Base-by-base conservation (phyloP, 2,329 filamentous ascomycete genomes). In the Saccharata proteae region DNA sequence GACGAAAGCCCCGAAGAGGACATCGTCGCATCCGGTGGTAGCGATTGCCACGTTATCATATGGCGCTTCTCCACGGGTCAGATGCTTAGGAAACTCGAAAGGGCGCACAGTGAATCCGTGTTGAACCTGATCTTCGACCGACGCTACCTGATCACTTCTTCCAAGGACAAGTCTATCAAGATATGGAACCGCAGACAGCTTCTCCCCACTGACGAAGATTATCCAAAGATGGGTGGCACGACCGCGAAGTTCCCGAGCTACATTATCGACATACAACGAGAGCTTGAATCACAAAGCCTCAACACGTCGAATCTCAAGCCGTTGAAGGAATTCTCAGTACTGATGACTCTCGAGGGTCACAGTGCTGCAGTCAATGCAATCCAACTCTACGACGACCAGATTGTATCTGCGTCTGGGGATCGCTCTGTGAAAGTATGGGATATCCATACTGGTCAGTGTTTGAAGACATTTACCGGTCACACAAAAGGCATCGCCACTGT, bases 401-500 rank as follows among this genome's bases (percentile, higher is more conserved):
- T 98, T 29, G 86, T 96, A 3, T 96, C 90, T 3, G 90, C 88
- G 7, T 94, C 86, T 32, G 90, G 90, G 12, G 90, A 98, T 52
- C 77, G 90, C 21, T 74, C 80, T 40, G 86, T 98, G 58, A 94
- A 93, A 54, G 70, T 94, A 13, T 98, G 90, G 90, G 79, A 92
- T 52, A 82, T 93, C 62, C 78, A 78, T 12, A 80, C 74, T 6
- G 81, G 84, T 35, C 62, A 69, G 25, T 88, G 82, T 52, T 67
- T 71, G 26, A 74, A 80, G 45, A 93, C 82, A 1, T 75, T 93
- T 19, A 67, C 81, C 22, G 90, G 88, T 2, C 90, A 98, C 47
- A 74, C 74, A 40, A 98, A 98, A 53, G 90, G 90, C 18, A 96
- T 98, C 45, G 90, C 90, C 3, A 98, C 90, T 52, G 86, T 98